Conservation (phyloP, 768 basidiomycete genomes). For the Hericium coralloides region DNA sequence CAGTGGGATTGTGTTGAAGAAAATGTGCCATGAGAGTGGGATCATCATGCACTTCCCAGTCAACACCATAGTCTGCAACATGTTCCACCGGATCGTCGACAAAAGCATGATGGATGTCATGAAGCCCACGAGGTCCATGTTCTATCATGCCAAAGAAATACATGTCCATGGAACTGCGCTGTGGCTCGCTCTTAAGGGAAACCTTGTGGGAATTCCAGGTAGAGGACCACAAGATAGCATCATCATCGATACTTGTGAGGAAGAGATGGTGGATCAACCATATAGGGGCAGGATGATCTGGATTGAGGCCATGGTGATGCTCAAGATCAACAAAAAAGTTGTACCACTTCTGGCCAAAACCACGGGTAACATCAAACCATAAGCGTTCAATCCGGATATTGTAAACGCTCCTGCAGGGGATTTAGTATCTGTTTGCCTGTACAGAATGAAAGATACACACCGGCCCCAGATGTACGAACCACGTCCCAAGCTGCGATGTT, state of each 20-base stretch:
- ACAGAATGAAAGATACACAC: slow-evolving; percentile 10
- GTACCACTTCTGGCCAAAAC: slow-evolving; percentile 30
- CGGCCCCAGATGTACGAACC: slow-evolving; percentile 24
- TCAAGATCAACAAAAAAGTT: slow-evolving; percentile 43
- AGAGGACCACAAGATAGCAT: slow-evolving; percentile 23
- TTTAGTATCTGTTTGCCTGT: not conserved
- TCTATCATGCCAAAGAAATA: slow-evolving; percentile 24
- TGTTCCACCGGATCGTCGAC: slow-evolving; percentile 1
- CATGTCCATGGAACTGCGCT: slow-evolving; percentile 21
- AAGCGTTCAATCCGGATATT: slow-evolving; percentile 31
- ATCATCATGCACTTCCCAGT: slow-evolving; percentile 14
- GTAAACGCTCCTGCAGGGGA: slow-evolving; percentile 18
- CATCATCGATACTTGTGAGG: slow-evolving; percentile 22
- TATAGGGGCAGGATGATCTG: slow-evolving; percentile 21
- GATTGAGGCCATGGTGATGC: slow-evolving; percentile 19
- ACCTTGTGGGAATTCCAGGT: slow-evolving; percentile 30
- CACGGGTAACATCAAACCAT: slow-evolving; percentile 29
- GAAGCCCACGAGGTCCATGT: slow-evolving; percentile 20
- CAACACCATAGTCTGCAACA: slow-evolving; percentile 12
- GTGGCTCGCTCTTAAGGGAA: slow-evolving; percentile 9
- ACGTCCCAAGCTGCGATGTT: slow-evolving; percentile 8
- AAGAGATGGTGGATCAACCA: slow-evolving; percentile 35
- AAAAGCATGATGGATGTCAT: not conserved
- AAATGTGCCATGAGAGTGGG: slow-evolving; percentile 10
- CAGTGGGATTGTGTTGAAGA: slow-evolving; percentile 4